Conservation (phyloP, 495 filamentous ascomycete genomes). For the Glutinoglossum americanum region DNA sequence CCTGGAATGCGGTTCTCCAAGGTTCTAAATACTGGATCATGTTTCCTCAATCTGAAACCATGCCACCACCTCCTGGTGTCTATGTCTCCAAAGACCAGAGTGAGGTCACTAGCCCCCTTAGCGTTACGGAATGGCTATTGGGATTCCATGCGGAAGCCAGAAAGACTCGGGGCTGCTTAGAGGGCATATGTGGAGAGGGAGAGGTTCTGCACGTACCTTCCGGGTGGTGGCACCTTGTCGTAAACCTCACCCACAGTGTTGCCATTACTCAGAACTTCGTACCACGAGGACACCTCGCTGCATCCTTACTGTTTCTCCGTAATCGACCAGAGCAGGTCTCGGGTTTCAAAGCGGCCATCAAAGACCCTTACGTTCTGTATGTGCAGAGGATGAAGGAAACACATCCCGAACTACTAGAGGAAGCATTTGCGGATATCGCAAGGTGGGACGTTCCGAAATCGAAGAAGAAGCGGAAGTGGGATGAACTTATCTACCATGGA, state of each 20-base stretch:
- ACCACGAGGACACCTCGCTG: constrained; percentile 47
- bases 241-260: constrained; percentile 65
- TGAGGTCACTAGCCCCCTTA: constrained; percentile 84
- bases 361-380: constrained; percentile 57
- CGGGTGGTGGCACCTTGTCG: constrained; percentile 94
- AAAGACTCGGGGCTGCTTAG: constrained; percentile 50
- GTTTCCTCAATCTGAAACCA: constrained; percentile 47
- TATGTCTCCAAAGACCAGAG: constrained; percentile 81
- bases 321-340: constrained; percentile 71
- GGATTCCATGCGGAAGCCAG: constrained; percentile 81
- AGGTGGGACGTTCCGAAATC: constrained; percentile 19
- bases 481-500: constrained; percentile 38
- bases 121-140: constrained; percentile 89
- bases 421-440: constrained; percentile 41
- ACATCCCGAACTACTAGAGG: constrained; percentile 42
- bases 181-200: constrained; percentile 70
- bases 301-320: constrained; percentile 61
- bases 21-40: constrained; percentile 98
- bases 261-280: constrained; percentile 96
- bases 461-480: constrained; percentile 71
- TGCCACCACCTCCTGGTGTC: constrained; percentile 60
- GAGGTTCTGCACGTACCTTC: constrained; percentile 85
- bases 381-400: constrained; percentile 39
- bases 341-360: constrained; percentile 56
- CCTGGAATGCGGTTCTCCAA: constrained; percentile 87